These are phyloP conservation scores for Hippophae gyantsensis DNA, from an alignment of 306 rosid species.

Conservation along the genomic window DNA sequence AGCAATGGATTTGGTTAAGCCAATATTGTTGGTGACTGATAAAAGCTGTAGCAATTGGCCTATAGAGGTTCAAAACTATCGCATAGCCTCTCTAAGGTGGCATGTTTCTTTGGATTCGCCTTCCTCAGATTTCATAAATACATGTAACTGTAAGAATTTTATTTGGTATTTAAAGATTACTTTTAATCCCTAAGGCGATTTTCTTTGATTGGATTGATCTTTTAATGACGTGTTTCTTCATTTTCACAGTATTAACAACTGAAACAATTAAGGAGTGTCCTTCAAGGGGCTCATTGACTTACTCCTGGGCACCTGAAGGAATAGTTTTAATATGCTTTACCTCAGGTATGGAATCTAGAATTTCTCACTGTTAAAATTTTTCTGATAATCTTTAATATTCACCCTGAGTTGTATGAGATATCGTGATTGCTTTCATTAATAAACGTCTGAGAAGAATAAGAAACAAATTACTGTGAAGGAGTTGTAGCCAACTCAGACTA, in stretches of 20 bases:
- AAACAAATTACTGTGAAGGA: no score
- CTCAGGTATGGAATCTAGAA: slow-evolving; percentile 45
- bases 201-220: background rate
- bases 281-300: slow-evolving; percentile 24
- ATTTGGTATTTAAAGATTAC: background rate
- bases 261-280: slow-evolving; percentile 44
- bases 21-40: slow-evolving; percentile 63
- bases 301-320: slow-evolving; percentile 60
- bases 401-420: background rate
- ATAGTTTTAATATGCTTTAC: slow-evolving; percentile 73
- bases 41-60: slow-evolving; percentile 52
- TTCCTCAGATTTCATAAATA: slow-evolving; percentile 21
- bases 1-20: slow-evolving; percentile 58
- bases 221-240: background rate
- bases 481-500: no score
- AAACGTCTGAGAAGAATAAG: no score
- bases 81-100: slow-evolving; percentile 56
- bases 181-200: background rate
- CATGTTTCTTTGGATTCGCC: slow-evolving; percentile 45
- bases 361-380: background rate
- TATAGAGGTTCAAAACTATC: slow-evolving; percentile 36
- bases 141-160: slow-evolving; percentile 34
- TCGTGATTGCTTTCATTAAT: background rate
- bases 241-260: slow-evolving; percentile 38
- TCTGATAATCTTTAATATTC: background rate